Evolutionary conservation across 1,284 basidiomycete genomes (phyloP).

Genomic region (Singerocomus rubriflavus): DNA sequence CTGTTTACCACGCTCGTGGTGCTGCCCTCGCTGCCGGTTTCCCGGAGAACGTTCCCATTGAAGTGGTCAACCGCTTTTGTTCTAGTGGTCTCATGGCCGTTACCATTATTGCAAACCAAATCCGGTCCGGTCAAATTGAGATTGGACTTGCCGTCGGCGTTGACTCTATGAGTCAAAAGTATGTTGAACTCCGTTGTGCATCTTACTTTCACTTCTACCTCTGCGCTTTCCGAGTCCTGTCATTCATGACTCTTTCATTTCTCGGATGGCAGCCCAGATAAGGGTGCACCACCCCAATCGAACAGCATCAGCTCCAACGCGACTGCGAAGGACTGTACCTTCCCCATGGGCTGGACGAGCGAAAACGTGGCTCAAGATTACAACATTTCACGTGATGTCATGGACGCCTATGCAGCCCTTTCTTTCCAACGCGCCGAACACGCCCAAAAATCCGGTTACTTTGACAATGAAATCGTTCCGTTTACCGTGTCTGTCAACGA

Average conservation of each 20-base stretch:
- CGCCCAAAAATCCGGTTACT: slow-evolving; percentile 65
- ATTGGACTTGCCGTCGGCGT: slow-evolving; percentile 82
- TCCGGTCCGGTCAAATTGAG: slow-evolving; percentile 79
- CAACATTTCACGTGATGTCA: slow-evolving; percentile 75
- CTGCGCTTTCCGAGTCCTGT: background rate
- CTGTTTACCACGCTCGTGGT: slow-evolving; percentile 65
- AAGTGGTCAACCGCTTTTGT: slow-evolving; percentile 78
- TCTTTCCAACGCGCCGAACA: slow-evolving; percentile 78
- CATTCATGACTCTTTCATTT: background rate
- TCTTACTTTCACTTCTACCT: background rate
- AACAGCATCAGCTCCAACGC: slow-evolving; percentile 52
- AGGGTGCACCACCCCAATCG: slow-evolving; percentile 58
- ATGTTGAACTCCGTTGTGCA: slow-evolving; percentile 18
- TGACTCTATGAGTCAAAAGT: slow-evolving; percentile 84
- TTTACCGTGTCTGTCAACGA: slow-evolving; percentile 64
- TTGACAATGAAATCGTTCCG: slow-evolving; percentile 79
- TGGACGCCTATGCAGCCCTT: slow-evolving; percentile 80
- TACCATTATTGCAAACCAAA: slow-evolving; percentile 77
- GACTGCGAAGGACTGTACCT: slow-evolving; percentile 54
- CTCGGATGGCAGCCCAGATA: slow-evolving; percentile 52
- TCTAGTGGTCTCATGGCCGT: slow-evolving; percentile 75
- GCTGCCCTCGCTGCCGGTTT: slow-evolving; percentile 81
- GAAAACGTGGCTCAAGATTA: slow-evolving; percentile 76
- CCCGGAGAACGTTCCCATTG: slow-evolving; percentile 72
- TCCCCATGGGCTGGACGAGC: slow-evolving; percentile 88